These are phyloP conservation scores for Sugiyamaella chiloensis DNA, from an alignment of 805 yeast species.

Conservation along the genomic window DNA sequence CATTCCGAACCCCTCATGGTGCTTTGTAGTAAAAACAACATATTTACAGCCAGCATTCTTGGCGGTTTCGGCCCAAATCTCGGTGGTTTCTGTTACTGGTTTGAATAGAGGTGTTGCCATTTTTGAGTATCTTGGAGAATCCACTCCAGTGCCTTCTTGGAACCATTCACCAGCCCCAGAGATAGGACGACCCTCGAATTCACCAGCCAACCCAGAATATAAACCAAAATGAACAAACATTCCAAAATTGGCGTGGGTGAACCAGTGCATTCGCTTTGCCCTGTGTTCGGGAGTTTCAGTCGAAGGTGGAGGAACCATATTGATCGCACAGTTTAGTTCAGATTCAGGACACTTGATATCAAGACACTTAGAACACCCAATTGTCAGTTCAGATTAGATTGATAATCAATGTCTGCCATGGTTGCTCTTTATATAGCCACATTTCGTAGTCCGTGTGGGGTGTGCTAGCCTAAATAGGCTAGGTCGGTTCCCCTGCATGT, in stretches of 20 bases:
- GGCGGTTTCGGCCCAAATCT: slow-evolving; percentile 19
- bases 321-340: too few relatives aligned
- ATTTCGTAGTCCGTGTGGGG: too few relatives aligned
- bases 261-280: slow-evolving; percentile 18
- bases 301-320: slow-evolving; percentile 9
- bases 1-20: slow-evolving; percentile 22
- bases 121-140: slow-evolving; percentile 13
- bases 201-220: slow-evolving; percentile 21
- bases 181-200: slow-evolving; percentile 15
- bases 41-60: slow-evolving; percentile 18
- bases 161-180: slow-evolving; percentile 19
- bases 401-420: too few relatives aligned
- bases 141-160: slow-evolving; percentile 16
- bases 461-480: too few relatives aligned
- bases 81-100: slow-evolving; percentile 11
- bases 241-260: slow-evolving; percentile 20
- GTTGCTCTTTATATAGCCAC: too few relatives aligned
- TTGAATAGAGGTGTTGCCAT: slow-evolving; percentile 14
- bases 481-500: too few relatives aligned
- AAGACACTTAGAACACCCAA: too few relatives aligned
- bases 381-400: too few relatives aligned
- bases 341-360: too few relatives aligned
- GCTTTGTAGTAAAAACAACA: slow-evolving; percentile 21
- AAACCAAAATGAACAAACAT: slow-evolving; percentile 23
- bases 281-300: slow-evolving; percentile 8